phyloP scores from a whole-genome alignment of 371 early-diverging fungal genomes.

The Mucor plumbeus region DNA sequence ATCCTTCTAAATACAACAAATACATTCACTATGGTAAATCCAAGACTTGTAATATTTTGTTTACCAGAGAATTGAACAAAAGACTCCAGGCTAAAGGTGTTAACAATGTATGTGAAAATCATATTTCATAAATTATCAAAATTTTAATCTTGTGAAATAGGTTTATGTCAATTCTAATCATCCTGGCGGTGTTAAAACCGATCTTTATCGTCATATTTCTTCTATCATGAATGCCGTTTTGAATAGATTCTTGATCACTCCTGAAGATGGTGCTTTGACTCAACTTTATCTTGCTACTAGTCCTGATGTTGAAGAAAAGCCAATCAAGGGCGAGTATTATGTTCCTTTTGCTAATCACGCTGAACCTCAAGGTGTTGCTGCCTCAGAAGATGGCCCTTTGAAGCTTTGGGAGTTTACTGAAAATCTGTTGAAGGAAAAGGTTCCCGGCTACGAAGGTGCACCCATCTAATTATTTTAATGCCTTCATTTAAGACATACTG shows the following conservation, averaged over 20 bases:
- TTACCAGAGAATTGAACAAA: slow-evolving; percentile 47
- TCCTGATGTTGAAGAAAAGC: slow-evolving; percentile 61
- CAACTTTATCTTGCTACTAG: slow-evolving; percentile 69
- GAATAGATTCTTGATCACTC: slow-evolving; percentile 26
- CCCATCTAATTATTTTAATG: slow-evolving; percentile 19
- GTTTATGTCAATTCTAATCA: slow-evolving; percentile 69
- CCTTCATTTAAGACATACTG: neutral
- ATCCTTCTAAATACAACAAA: slow-evolving; percentile 37
- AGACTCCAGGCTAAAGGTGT: slow-evolving; percentile 44
- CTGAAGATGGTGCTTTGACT: slow-evolving; percentile 64
- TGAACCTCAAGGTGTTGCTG: slow-evolving; percentile 20
- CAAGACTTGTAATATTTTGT: slow-evolving; percentile 44
- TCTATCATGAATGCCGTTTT: neutral
- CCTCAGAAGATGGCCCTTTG: slow-evolving; percentile 26
- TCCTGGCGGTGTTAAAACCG: slow-evolving; percentile 71
- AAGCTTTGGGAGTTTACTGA: slow-evolving; percentile 49
- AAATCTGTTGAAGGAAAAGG: slow-evolving; percentile 43
- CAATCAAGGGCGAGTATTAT: slow-evolving; percentile 56
- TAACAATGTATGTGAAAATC: slow-evolving; percentile 17
- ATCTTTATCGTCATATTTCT: slow-evolving; percentile 47
- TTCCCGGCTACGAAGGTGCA: slow-evolving; percentile 39
- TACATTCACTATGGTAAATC: slow-evolving; percentile 26
- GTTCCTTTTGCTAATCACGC: slow-evolving; percentile 26
- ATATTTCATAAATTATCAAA: slow-evolving; percentile 21
- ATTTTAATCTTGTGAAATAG: neutral